Evolutionary conservation across 2,329 filamentous ascomycete species (phyloP), one percentile per base, ranked within the genome.

Genomic region (Ophiosphaerella herpotricha): DNA sequence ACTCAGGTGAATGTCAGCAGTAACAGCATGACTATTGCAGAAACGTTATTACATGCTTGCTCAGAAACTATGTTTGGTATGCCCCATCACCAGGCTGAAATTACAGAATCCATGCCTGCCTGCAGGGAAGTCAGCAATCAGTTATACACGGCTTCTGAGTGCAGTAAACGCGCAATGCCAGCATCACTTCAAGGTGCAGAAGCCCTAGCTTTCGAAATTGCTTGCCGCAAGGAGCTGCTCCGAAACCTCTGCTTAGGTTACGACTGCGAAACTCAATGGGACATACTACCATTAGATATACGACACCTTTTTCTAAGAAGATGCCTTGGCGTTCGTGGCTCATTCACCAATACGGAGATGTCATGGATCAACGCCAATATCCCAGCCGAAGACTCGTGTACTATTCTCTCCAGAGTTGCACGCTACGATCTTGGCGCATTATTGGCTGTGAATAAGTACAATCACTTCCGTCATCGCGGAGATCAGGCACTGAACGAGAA

Each of bases 241-340:
- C 70, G 73, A 14, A 74, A 77, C 46, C 64, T 80, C 4, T 80
- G 78, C 41, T 63, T 83, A 21, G 79, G 79, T 0, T 74, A 80
- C 26, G 74, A 82, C 35, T 74, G 73, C 40, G 79, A 83, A 45
- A 74, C 72, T 8, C 71, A 80, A 26, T 83, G 81, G 81, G 80
- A 83, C 33, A 67, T 60, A 21, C 64, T 83, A 9, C 78, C 80
- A 3, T 60, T 72, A 13, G 69, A 75, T 7, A 74, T 82, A 46
- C 73, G 81, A 38, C 64, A 68, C n/a, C 60, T 78, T 6, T 67
- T 82, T 16, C 62, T 82, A 2, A 66, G 71, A 40, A 74, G 79
- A 47, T 80, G 77, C 50, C 61, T 77, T 16, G 79, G 79, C 6
- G 68, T 74, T 24, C 66, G 71, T 7, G 73, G 70, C 39, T 60